Evolutionary conservation across 78 protist genomes (phyloP), one percentile per base, ranked within the genome.

Genomic region (Protostelium mycophagum): DNA sequence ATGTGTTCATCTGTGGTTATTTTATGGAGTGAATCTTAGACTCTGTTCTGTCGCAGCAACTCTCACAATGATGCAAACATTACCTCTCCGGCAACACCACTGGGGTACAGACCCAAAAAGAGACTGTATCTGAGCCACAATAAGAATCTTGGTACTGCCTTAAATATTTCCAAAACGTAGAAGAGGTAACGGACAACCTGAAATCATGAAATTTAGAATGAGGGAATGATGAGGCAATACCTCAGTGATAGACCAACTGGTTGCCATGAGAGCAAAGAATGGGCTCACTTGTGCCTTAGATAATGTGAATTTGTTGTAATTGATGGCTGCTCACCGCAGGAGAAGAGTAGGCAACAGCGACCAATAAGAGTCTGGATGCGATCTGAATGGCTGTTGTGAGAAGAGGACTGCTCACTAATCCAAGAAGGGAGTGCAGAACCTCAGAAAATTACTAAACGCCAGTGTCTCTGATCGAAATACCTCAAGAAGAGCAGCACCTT

Each of bases 41-140:
- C n/a, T n/a, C n/a, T n/a, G n/a, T n/a, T n/a, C n/a, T n/a, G n/a
- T n/a, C n/a, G n/a, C n/a, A n/a, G n/a, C n/a, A n/a, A n/a, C n/a
- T n/a, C n/a, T n/a, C n/a, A n/a, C n/a, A n/a, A n/a, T n/a, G n/a
- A n/a, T n/a, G n/a, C n/a, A n/a, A n/a, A n/a, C n/a, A n/a, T 0
- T 63, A 90, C 63, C 85, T 95, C 97, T 63, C 94, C 92, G 85
- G 93, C 38, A 16, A 92, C 97, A 73, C 97, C 97, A 16, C 73
- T 34, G 83, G 95, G 93, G 83, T 95, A 95, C 35, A 95, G 86
- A 9, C 89, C 31, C 86, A 87, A 87, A 90, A 95, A 95, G 63
- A 90, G 73, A 0, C 95, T 90, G 85, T 95, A 95, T 83, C 97
- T 0, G 86, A 90, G 63, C 95, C 95, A 95, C 73, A 88, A 88